A percentile compares a stretch with the other conserved stretches of the same genome.
These are phyloP conservation scores for Xerocomus nothofagi DNA, from an alignment of 1,284 basidiomycete species.

Conservation along the genomic window DNA sequence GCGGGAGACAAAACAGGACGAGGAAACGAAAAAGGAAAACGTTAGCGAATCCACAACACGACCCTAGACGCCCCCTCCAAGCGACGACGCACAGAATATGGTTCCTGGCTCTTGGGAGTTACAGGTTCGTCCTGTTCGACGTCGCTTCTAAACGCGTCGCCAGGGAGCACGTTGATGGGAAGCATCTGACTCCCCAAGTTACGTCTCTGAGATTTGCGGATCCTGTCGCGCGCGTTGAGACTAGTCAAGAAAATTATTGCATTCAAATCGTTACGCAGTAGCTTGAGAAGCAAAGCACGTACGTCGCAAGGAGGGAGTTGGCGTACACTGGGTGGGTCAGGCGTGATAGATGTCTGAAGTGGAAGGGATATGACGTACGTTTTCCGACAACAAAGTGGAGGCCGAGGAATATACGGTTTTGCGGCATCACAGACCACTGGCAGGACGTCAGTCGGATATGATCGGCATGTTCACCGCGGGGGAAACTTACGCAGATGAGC, in stretches of 20 bases:
- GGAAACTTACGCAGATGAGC: constrained; percentile 41
- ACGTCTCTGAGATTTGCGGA: constrained; percentile 2
- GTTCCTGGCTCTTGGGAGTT: not conserved
- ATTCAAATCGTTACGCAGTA: too few relatives aligned
- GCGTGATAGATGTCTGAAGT: not conserved
- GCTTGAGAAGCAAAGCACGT: not conserved
- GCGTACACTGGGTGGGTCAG: constrained; percentile 21
- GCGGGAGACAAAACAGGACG: not conserved
- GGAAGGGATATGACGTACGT: constrained; percentile 30
- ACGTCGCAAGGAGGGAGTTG: constrained; percentile 31
- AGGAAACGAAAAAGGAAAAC: not conserved
- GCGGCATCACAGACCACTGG: constrained; percentile 44
- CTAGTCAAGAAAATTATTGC: constrained; percentile 16
- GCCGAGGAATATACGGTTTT: constrained; percentile 44
- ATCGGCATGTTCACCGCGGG: not conserved
- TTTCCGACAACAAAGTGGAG: constrained; percentile 50
- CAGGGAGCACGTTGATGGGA: constrained; percentile 1
- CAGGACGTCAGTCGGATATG: not conserved
- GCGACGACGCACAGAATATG: not conserved
- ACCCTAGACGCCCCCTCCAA: too few relatives aligned
- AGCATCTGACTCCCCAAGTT: not conserved
- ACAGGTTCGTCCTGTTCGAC: not conserved
- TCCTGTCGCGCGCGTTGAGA: constrained; percentile 20
- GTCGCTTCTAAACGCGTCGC: not conserved
- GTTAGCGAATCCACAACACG: not conserved